Conservation (phyloP, 169 alveolate species). For the Plasmodium vivax region DNA sequence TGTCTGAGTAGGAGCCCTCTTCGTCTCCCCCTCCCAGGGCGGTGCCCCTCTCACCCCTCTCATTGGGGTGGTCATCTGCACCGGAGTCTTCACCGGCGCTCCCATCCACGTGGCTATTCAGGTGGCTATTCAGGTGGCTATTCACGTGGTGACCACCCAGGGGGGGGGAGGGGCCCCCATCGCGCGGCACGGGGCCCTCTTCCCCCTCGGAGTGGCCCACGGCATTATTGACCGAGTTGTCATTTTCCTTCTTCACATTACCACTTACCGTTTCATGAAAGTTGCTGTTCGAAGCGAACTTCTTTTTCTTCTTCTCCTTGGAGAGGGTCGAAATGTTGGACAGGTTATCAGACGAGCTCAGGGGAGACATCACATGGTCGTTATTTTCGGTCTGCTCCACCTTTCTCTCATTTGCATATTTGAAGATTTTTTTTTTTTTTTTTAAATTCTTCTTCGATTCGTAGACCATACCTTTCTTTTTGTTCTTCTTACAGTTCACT, state of each 20-base stretch:
- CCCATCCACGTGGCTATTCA: neutral
- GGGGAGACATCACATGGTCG: constrained; percentile 11
- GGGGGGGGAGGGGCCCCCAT: neutral
- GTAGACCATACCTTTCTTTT: constrained; percentile 28
- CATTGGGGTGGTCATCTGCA: neutral
- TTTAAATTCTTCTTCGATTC: constrained; percentile 53
- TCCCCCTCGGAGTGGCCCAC: neutral
- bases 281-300: neutral
- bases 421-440: constrained; percentile 60
- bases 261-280: neutral
- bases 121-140: neutral
- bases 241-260: constrained; percentile 4
- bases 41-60: neutral
- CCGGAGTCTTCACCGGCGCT: neutral
- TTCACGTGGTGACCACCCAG: neutral
- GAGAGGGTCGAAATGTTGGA: constrained; percentile 46
- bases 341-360: constrained; percentile 33
- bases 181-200: neutral
- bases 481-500: constrained; percentile 14
- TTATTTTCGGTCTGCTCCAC: constrained; percentile 6
- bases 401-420: constrained; percentile 31
- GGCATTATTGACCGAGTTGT: neutral
- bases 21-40: neutral
- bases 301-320: neutral
- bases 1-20: constrained; percentile 20